Conservation (phyloP, 202 grass and related monocot species). For the Setaria italica region DNA sequence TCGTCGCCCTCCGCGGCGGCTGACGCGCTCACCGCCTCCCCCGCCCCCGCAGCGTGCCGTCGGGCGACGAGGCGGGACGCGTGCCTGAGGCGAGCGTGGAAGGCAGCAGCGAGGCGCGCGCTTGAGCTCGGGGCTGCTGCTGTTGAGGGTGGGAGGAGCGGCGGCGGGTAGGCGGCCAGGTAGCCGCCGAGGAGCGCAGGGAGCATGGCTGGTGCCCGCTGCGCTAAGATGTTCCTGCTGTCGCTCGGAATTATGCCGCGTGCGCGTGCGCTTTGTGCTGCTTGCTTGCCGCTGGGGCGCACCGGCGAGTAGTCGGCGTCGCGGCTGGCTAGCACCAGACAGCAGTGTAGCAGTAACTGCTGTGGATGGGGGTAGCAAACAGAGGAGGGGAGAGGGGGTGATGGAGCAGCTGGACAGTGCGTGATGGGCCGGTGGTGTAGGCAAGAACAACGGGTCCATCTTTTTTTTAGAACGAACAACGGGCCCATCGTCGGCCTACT, state of each 20-base stretch:
- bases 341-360: background rate
- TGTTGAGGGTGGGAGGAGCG: conserved; percentile 37
- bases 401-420: no score
- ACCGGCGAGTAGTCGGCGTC: conserved; percentile 20
- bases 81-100: background rate
- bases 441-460: background rate
- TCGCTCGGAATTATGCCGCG: background rate
- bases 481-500: background rate
- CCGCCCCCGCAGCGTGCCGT: conserved; percentile 5
- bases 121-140: background rate
- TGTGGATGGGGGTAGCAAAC: background rate
- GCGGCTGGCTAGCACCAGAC: background rate
- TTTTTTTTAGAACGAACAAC: no score
- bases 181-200: conserved; percentile 32
- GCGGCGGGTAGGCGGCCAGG: conserved; percentile 37
- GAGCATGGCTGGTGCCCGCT: conserved; percentile 21
- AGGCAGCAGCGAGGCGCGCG: conserved; percentile 10
- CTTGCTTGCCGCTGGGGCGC: background rate
- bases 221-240: background rate
- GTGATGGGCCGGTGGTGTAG: no score
- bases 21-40: background rate
- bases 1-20: conserved; percentile 21
- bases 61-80: conserved; percentile 26
- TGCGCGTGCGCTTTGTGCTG: background rate
- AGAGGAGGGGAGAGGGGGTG: no score